Base-by-base conservation (phyloP, 1,139 yeast genomes). In the Pichiaceae sp. region DNA sequence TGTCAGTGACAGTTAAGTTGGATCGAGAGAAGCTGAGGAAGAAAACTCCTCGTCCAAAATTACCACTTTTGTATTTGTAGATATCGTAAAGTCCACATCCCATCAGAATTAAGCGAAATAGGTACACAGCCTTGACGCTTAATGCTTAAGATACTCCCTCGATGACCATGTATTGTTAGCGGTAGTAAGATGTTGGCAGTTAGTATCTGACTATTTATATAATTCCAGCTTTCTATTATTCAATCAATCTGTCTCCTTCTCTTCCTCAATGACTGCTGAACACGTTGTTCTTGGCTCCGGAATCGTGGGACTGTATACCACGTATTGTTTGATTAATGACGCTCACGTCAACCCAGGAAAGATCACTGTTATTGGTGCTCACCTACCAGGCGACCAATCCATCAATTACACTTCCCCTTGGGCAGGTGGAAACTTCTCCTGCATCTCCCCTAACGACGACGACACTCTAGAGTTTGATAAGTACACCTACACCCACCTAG, bases 391-490 rank as follows among this genome's bases (percentile, higher is more conserved):
- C 3, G 91, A 82, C 49, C 77, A 72, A 45, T 71, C 82, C 4
- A 68, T 71, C 42, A 65, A 70, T 37, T 81, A 75, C 54, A 75
- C 91, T 3, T 78, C 85, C 1, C 89, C 91, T 2, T 78, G 78
- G 68, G 86, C 86, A 2, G 83, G 83, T 9, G 83, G 79, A 1
- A 72, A 73, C 54, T 75, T 77, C 50, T 73, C 81, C 5, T 70
- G 78, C 49, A 75, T 78, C 39, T 69, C 81, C 0, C 78, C 75
- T 1, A 66, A 66, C 42, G 78, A 72, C 44, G 63, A 64, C 1
- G 65, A 60, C 7, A 67, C 76, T 1, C 50, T 76, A 39, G 53
- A 50, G n/a, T 73, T 63, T 46, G 85, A 79, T 49, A 66, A 64
- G 48, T 59, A 57, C 48, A 74, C 83, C 2, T 78, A 74, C 52